Base-by-base conservation (phyloP, 306 rosid genomes). In the Styphnolobium japonicum region DNA sequence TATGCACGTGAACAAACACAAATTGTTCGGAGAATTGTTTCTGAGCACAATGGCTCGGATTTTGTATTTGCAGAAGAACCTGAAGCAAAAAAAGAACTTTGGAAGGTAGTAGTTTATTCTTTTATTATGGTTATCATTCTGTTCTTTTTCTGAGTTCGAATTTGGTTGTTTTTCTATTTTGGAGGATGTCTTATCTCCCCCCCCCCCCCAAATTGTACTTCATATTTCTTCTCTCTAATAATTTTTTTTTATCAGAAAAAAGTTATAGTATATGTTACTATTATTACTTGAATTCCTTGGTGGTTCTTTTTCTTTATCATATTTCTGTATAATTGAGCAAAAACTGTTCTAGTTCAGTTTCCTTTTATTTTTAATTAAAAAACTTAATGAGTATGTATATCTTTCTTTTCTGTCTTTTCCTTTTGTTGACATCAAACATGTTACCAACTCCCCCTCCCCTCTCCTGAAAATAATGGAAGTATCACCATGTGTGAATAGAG, bases 41-140 rank as follows among this genome's bases (percentile, higher is more conserved):
- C 89, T 16, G 89, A 91, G 76, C 98, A 95, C 91, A 85, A 91
- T 86, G 98, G 98, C 71, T 89, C 98, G 2, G 97, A 91, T 88
- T 95, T 92, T 88, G 94, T 91, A 73, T 95, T 83, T 73, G 91
- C 97, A 0, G 97, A 91, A 89, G 98, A 95, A 48, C 94, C 92
- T 48, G 92, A 91, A 81, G 92, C 90, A 6, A 92, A 92, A 81
- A 88, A 87, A 60, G 97, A 95, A 80, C 95, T 95, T 34, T 95
- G 98, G 98, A 86, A 86, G 98, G 98, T 95, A 82, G 25, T 21
- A 8, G 15, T 69, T 74, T 55, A 42, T 65, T 73, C 34, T 34
- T 72, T 36, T 73, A 45, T 64, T 7, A 31, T 57, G 62, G 12
- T 58, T 64, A 49, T 60, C 71, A 36, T 81, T 39, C 1, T 21